Conservation (phyloP, 768 basidiomycete genomes). For the Fomitopsis serialis region DNA sequence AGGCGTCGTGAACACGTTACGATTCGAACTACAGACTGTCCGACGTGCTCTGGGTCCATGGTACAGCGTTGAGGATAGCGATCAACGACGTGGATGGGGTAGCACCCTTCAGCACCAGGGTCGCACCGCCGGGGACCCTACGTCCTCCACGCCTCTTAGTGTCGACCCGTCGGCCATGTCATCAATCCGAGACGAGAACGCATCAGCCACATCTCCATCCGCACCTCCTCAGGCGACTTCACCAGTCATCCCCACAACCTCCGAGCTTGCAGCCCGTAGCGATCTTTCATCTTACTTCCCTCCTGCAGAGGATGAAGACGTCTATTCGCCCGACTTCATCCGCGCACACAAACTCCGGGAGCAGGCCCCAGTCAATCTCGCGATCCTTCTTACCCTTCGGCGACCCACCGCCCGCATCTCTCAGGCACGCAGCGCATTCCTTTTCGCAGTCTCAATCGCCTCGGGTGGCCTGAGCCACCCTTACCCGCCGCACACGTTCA, state of each 20-base stretch:
- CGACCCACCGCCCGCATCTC: not conserved
- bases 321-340: conserved; percentile 4
- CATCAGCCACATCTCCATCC: not conserved
- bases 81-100: not conserved
- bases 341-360: not conserved
- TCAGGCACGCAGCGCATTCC: not conserved
- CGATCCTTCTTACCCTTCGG: not conserved
- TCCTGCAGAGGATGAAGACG: conserved; percentile 18
- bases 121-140: not conserved
- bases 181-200: not conserved
- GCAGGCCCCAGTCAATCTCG: not conserved
- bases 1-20: conserved; percentile 41
- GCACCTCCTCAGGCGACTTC: not conserved
- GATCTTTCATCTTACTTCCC: conserved; percentile 32
- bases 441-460: not conserved
- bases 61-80: conserved; percentile 34
- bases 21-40: conserved; percentile 51
- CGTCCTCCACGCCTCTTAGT: not conserved
- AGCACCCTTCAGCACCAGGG: not conserved
- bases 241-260: conserved; percentile 22
- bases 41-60: conserved; percentile 63
- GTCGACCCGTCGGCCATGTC: not conserved
- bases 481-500: conserved; percentile 1
- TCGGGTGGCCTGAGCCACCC: not conserved
- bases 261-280: conserved; percentile 6